Conservation (phyloP, 2,329 filamentous ascomycete genomes). For the Capronia epimyces region DNA sequence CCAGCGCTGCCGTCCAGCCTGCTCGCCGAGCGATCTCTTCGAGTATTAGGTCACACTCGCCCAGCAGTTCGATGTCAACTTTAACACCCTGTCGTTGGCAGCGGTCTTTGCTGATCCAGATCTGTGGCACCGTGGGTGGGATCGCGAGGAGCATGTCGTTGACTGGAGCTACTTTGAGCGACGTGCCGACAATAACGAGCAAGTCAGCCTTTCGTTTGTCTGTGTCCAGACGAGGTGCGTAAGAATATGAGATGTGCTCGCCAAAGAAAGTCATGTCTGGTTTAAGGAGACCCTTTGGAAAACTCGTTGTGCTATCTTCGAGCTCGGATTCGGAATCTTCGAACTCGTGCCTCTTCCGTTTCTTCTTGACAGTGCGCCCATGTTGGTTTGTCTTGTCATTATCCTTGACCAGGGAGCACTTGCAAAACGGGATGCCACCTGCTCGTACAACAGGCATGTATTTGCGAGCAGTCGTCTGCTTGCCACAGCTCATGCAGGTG, state of each 20-base stretch:
- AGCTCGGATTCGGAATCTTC: not conserved
- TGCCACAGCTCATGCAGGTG: slow-evolving; percentile 74
- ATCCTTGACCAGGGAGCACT: slow-evolving; percentile 20
- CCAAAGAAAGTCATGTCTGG: slow-evolving; percentile 98
- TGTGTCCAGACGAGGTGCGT: slow-evolving; percentile 71
- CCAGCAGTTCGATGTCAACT: slow-evolving; percentile 94
- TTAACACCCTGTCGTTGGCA: slow-evolving; percentile 62
- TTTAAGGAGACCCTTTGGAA: slow-evolving; percentile 62
- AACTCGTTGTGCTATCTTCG: slow-evolving; percentile 53
- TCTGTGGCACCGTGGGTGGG: slow-evolving; percentile 74
- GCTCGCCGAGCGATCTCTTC: slow-evolving; percentile 76
- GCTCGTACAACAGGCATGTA: slow-evolving; percentile 76
- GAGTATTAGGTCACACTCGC: slow-evolving; percentile 87
- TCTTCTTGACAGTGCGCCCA: slow-evolving; percentile 20
- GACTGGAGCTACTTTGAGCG: slow-evolving; percentile 90
- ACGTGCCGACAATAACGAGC: slow-evolving; percentile 92
- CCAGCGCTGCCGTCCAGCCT: slow-evolving; percentile 55
- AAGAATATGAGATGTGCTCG: slow-evolving; percentile 77
- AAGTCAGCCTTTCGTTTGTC: slow-evolving; percentile 79
- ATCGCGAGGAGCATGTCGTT: slow-evolving; percentile 81
- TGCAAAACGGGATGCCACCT: slow-evolving; percentile 69
- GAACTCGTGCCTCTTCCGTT: slow-evolving; percentile 27
- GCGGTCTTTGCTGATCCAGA: slow-evolving; percentile 58
- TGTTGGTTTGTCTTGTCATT: slow-evolving; percentile 5
- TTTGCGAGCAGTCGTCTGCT: slow-evolving; percentile 65